Conservation (phyloP, 2,329 filamentous ascomycete species). For the Coniella lustricola region DNA sequence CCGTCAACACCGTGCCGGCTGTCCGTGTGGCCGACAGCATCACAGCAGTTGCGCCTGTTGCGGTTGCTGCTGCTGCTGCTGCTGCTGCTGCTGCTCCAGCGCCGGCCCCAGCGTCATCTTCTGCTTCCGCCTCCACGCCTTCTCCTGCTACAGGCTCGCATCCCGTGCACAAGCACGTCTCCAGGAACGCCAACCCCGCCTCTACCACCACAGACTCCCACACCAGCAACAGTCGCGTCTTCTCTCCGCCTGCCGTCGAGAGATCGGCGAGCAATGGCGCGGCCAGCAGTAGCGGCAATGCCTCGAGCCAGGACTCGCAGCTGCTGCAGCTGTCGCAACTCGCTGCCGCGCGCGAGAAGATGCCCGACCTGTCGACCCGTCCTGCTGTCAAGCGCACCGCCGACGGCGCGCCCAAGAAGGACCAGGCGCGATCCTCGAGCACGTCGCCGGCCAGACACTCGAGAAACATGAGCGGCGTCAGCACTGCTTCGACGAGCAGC, state of each 20-base stretch:
- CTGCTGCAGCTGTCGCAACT: constrained; percentile 51
- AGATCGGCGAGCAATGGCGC: constrained; percentile 31
- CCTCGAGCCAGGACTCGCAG: constrained; percentile 49
- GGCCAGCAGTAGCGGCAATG: constrained; percentile 30
- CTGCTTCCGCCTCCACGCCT: background rate
- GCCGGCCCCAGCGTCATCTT: background rate
- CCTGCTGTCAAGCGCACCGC: constrained; percentile 66
- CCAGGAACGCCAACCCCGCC: constrained; percentile 35
- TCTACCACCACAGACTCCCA: constrained; percentile 30
- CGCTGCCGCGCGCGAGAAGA: constrained; percentile 46
- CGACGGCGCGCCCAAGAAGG: constrained; percentile 62
- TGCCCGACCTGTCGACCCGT: constrained; percentile 21
- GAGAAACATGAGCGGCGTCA: constrained; percentile 64
- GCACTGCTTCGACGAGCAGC: constrained; percentile 51
- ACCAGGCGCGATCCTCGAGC: constrained; percentile 29
- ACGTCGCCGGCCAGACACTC: constrained; percentile 52
- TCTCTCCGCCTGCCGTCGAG: constrained; percentile 30
- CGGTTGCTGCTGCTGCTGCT: no score
- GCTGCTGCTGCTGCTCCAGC: no score
- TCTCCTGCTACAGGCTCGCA: background rate
- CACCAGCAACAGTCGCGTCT: constrained; percentile 33
- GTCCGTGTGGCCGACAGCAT: constrained; percentile 9
- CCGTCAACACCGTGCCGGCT: constrained; percentile 12
- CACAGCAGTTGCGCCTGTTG: no score
- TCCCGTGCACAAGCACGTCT: constrained; percentile 17